Base-by-base conservation (phyloP, 1,139 yeast species). In the Hemisphaericaspora lyxosophila region DNA sequence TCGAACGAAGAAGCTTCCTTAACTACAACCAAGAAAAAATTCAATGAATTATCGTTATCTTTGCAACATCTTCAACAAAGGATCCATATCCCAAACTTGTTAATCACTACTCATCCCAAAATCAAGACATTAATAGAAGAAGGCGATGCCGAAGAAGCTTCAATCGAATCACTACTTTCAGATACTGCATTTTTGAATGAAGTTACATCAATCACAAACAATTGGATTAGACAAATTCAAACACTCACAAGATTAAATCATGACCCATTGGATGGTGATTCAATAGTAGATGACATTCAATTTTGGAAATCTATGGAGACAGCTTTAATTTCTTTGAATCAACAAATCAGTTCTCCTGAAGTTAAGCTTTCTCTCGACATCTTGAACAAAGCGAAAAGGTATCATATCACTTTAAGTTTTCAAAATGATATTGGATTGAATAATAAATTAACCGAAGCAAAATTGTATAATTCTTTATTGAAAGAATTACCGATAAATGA, bases 231-330 rank as follows among this genome's bases (percentile, higher is more conserved):
- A 43, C 75, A 78, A 31, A 77, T 82, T 9, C 86, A 81, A 47
- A 60, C 70, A 1, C 63, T 87, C 7, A 76, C 90, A 0, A 64
- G 66, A 24, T 56, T 82, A 31, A 57, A 70, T 19, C 75, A 74
- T 38, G 73, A 73, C 24, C 79, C 86, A 0, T 47, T 60, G 1
- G 80, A 75, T 32, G 89, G 87, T 0, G 65, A 76, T 0, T 78
- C 89, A 0, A 50, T 71, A 5, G 50, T 66, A 1, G 92, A 85
- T 38, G 97, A 90, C 53, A 71, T 85, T 9, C 78, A 73, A 37
- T 90, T 86, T 51, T 90, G 97, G 97, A 66, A 69, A 16, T 77
- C 88, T 0, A 70, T 86, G 69, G 94, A 86, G 50, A 57, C 63
- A 1, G 82, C 89, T 0, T 62, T 90, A 26, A 45, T 54, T 5